Conservation (phyloP, 2,329 filamentous ascomycete genomes). For the Cephalotrichum gorgonifer region DNA sequence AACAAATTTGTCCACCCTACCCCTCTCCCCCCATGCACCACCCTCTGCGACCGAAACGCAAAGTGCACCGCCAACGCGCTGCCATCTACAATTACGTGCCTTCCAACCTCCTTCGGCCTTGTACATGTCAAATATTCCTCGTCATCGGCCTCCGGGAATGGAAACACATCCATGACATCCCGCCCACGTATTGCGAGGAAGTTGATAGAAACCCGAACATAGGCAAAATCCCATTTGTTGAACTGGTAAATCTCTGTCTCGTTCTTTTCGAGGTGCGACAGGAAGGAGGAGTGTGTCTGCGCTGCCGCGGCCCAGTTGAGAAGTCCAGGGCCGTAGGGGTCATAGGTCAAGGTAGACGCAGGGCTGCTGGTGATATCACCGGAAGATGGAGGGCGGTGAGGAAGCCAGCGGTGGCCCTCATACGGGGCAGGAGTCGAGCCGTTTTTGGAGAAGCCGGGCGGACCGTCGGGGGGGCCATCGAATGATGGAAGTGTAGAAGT, state of each 20-base stretch:
- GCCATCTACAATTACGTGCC: conserved; percentile 39
- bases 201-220: conserved; percentile 39
- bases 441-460: conserved; percentile 15
- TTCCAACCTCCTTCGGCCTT: conserved; percentile 25
- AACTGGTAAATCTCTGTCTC: conserved; percentile 37
- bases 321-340: conserved; percentile 30
- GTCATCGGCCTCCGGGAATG: conserved; percentile 26
- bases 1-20: conserved; percentile 35
- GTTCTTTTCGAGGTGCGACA: conserved; percentile 38
- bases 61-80: conserved; percentile 43
- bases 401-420: conserved; percentile 39
- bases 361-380: conserved; percentile 16
- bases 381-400: conserved; percentile 24
- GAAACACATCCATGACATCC: conserved; percentile 38
- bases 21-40: conserved; percentile 21
- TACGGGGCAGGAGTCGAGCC: conserved; percentile 23
- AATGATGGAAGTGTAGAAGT: conserved; percentile 25
- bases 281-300: conserved; percentile 35
- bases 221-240: conserved; percentile 35
- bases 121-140: conserved; percentile 33
- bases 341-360: conserved; percentile 35
- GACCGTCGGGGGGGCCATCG: conserved; percentile 11
- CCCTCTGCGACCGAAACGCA: conserved; percentile 30
- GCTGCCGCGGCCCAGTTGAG: conserved; percentile 39
- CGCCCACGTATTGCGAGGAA: conserved; percentile 42